A percentile compares a stretch with the other conserved stretches of the same genome.
Evolutionary conservation across 2,329 filamentous ascomycete genomes (phyloP).

Genomic region (Alternaria alternata): DNA sequence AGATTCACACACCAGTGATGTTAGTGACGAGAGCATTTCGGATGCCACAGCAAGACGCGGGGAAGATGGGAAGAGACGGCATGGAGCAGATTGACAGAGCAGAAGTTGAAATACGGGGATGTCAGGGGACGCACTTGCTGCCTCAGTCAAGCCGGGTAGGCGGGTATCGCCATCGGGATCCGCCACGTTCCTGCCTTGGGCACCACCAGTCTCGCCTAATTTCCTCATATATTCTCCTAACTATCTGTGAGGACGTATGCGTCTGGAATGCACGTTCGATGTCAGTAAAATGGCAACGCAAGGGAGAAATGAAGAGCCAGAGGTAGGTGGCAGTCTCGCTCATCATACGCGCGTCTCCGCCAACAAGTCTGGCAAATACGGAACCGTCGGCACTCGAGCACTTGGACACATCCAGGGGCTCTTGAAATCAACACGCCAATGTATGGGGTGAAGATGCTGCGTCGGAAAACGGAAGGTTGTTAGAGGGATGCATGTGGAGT

Average conservation of each 20-base stretch:
- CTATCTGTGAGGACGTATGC: neutral
- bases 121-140: neutral
- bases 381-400: neutral
- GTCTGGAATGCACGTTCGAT: neutral
- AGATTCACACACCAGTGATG: neutral
- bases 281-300: neutral
- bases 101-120: neutral
- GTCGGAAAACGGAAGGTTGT: neutral
- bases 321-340: neutral
- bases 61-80: neutral
- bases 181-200: neutral
- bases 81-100: neutral
- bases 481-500: neutral
- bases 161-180: neutral
- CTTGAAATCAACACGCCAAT: neutral
- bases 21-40: rapidly evolving
- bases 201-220: too few species aligned
- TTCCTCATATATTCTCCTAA: neutral
- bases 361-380: neutral
- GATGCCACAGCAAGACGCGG: neutral
- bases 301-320: neutral
- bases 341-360: neutral
- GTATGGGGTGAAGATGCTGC: neutral
- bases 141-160: neutral
- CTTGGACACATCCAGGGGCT: neutral